Percentiles rank a stretch among this genome's conserved stretches.
phyloP scores from a whole-genome alignment of 306 rosid species.

The Medicago ruthenica region DNA sequence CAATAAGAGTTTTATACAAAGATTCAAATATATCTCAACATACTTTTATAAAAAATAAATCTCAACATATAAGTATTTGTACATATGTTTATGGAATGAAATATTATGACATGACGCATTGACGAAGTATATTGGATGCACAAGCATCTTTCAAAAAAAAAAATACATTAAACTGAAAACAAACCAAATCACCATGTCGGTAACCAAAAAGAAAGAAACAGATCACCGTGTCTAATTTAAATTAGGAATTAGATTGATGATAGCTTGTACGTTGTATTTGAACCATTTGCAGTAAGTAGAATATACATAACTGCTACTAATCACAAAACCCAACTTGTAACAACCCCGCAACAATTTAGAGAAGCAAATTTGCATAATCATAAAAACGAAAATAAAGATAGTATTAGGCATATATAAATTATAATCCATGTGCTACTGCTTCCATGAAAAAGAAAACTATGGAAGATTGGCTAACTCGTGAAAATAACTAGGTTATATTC shows the following conservation, averaged over 20 bases:
- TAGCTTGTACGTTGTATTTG: neutral
- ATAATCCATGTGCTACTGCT: neutral
- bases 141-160: too few relatives aligned
- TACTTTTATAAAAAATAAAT: too few relatives aligned
- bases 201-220: neutral
- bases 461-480: neutral
- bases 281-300: neutral
- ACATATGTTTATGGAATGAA: too few relatives aligned
- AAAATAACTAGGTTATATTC: slow-evolving; percentile 47
- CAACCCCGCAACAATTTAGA: neutral
- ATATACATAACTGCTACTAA: neutral
- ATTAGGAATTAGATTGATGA: neutral
- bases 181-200: neutral
- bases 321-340: neutral
- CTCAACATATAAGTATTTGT: too few relatives aligned
- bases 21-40: too few relatives aligned
- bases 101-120: too few relatives aligned
- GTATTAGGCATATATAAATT: neutral
- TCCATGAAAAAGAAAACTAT: neutral
- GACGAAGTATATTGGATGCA: too few relatives aligned
- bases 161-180: neutral
- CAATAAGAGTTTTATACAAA: too few relatives aligned
- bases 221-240: neutral
- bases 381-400: neutral
- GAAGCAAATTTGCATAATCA: neutral